Evolutionary conservation across 768 basidiomycete species (phyloP).

Genomic region (Leccinum arenicola): DNA sequence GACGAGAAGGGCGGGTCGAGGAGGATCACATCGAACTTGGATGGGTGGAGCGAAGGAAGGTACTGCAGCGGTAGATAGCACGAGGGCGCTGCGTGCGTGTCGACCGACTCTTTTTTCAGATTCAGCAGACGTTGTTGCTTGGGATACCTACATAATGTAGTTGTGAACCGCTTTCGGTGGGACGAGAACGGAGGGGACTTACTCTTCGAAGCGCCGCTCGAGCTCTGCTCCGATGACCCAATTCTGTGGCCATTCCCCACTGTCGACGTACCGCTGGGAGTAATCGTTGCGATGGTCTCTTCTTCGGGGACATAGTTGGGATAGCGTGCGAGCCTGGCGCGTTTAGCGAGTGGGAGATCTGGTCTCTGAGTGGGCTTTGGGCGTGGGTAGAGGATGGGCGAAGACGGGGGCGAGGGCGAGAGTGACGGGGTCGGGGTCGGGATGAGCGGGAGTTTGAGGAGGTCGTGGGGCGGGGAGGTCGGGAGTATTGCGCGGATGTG

Average conservation of each 20-base stretch:
- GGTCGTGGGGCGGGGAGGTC: constrained; percentile 48
- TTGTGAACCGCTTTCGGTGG: background rate
- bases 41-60: constrained; percentile 52
- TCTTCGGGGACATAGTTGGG: constrained; percentile 84
- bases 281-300: constrained; percentile 98
- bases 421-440: constrained; percentile 45
- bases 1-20: constrained; percentile 89
- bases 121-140: constrained; percentile 84
- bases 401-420: constrained; percentile 46
- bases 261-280: constrained; percentile 84
- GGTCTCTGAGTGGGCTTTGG: constrained; percentile 38
- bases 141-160: constrained; percentile 65
- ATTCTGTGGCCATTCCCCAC: constrained; percentile 92
- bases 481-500: constrained; percentile 54
- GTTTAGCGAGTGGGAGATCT: constrained; percentile 68
- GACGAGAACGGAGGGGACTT: constrained; percentile 29
- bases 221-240: constrained; percentile 89
- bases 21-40: constrained; percentile 88
- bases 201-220: constrained; percentile 93
- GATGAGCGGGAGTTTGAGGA: constrained; percentile 57
- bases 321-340: constrained; percentile 67
- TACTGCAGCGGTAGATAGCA: constrained; percentile 64
- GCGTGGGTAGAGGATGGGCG: constrained; percentile 36
- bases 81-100: constrained; percentile 66
- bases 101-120: constrained; percentile 79